These are phyloP conservation scores for Solanum medicagineum DNA, from an alignment of 257 asterid species.

Conservation along the genomic window DNA sequence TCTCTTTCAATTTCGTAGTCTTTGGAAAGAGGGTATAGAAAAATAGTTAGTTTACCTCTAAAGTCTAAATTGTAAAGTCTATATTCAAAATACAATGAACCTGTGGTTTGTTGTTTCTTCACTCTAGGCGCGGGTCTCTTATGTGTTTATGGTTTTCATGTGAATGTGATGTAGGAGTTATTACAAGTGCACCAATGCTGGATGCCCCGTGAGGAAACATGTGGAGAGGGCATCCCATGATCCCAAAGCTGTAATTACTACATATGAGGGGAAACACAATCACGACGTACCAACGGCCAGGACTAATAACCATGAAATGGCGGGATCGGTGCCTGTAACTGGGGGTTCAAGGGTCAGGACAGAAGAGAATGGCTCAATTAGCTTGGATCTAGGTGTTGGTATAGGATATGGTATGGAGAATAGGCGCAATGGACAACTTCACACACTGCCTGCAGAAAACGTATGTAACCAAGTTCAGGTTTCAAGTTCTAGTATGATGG, in stretches of 20 bases:
- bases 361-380: slow-evolving; percentile 40
- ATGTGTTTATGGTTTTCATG: neutral
- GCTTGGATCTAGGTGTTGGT: slow-evolving; percentile 90
- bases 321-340: slow-evolving; percentile 23
- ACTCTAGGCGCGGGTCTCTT: neutral
- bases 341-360: slow-evolving; percentile 33
- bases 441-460: slow-evolving; percentile 16
- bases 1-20: neutral
- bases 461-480: slow-evolving; percentile 13
- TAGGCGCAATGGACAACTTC: slow-evolving; percentile 22
- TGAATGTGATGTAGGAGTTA: slow-evolving; percentile 63
- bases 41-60: neutral
- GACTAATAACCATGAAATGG: slow-evolving; percentile 57
- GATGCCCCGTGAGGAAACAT: slow-evolving; percentile 93
- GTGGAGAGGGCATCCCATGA: slow-evolving; percentile 98
- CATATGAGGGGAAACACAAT: slow-evolving; percentile 96
- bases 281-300: slow-evolving; percentile 75
- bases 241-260: slow-evolving; percentile 91
- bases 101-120: neutral
- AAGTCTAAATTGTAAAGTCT: neutral
- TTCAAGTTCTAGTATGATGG: slow-evolving; percentile 24
- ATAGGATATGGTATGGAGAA: slow-evolving; percentile 27
- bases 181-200: slow-evolving; percentile 84
- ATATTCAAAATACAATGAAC: neutral
- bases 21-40: neutral